Evolutionary conservation across 352 stramenopile genomes (phyloP).

Genomic region (Pythium vanterpoolii): DNA sequence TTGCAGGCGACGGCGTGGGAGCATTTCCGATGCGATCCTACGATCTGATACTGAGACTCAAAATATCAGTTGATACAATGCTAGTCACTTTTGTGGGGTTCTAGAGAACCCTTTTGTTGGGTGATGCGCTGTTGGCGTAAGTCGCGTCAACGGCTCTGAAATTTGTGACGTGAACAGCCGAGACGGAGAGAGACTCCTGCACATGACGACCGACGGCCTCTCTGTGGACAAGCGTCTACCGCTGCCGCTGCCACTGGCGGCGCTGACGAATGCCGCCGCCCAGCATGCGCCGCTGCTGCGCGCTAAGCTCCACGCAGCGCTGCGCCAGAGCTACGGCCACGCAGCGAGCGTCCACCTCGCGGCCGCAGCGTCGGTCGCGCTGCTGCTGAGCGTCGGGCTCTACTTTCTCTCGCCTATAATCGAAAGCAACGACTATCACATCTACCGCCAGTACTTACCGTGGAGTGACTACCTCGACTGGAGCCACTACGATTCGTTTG

Average conservation of each 20-base stretch:
- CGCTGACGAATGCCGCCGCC: conserved; percentile 9
- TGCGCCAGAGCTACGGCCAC: conserved; percentile 59
- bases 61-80: not conserved
- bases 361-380: conserved; percentile 34
- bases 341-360: conserved; percentile 51
- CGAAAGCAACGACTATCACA: conserved; percentile 45
- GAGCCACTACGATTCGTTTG: conserved; percentile 67
- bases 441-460: conserved; percentile 49
- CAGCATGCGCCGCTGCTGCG: conserved; percentile 18
- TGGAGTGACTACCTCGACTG: conserved; percentile 57
- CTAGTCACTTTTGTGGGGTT: not conserved
- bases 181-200: not conserved
- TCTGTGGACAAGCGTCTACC: not conserved
- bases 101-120: not conserved
- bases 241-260: not conserved
- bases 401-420: conserved; percentile 56
- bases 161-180: not conserved
- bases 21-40: not conserved
- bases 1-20: not conserved
- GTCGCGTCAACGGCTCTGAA: not conserved
- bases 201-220: not conserved
- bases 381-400: conserved; percentile 50
- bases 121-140: conserved; percentile 8
- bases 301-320: conserved; percentile 34
- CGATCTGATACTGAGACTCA: not conserved